Evolutionary conservation across 1,284 basidiomycete genomes (phyloP).

Genomic region (Melampsora larici-populina): DNA sequence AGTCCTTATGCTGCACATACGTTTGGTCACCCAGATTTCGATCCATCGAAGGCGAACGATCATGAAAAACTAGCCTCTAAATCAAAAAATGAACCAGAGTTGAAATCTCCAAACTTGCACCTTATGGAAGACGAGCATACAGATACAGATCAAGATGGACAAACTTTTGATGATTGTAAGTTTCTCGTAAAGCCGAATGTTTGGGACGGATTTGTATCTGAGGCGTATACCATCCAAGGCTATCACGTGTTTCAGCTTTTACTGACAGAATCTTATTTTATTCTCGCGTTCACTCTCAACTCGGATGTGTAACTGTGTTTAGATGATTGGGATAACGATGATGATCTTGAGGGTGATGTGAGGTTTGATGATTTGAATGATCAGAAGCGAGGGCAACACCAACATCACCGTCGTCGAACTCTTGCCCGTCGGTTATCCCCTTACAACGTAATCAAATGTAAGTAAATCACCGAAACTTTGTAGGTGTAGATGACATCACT

Average conservation of each 20-base stretch:
- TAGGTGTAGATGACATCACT: no score
- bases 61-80: conserved; percentile 4
- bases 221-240: not conserved
- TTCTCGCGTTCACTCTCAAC: not conserved
- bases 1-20: not conserved
- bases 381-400: not conserved
- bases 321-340: conserved; percentile 44
- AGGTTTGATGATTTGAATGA: conserved; percentile 34
- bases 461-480: not conserved
- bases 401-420: conserved; percentile 27
- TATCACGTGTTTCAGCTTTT: not conserved
- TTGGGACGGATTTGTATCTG: not conserved
- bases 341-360: conserved; percentile 37
- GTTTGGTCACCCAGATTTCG: not conserved
- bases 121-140: not conserved
- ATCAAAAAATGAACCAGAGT: not conserved
- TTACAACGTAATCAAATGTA: conserved; percentile 39
- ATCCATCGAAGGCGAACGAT: not conserved
- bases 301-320: not conserved
- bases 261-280: not conserved
- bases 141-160: conserved; percentile 26
- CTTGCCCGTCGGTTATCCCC: conserved; percentile 36
- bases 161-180: conserved; percentile 41
- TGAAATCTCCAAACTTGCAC: not conserved
- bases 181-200: not conserved